A percentile compares a stretch with the other conserved stretches of the same genome.
phyloP scores from a whole-genome alignment of 345 rosid genomes.

The Melaleuca quinquenervia region DNA sequence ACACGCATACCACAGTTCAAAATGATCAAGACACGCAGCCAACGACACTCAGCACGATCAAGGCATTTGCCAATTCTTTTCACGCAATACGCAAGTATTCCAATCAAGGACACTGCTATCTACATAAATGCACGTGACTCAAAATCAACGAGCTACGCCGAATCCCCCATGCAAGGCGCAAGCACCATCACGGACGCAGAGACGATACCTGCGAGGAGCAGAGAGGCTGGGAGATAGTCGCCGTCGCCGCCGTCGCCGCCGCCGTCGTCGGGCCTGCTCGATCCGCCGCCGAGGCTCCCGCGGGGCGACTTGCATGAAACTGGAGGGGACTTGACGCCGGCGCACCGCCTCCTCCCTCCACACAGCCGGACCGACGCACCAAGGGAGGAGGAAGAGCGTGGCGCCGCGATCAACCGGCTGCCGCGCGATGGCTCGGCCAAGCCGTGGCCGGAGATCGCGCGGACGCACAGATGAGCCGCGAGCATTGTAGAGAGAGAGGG shows the following conservation, averaged over 20 bases:
- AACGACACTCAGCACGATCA: neutral
- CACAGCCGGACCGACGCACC: neutral
- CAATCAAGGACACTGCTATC: neutral
- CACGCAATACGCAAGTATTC: neutral
- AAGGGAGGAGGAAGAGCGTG: neutral
- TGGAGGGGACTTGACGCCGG: neutral
- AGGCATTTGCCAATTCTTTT: neutral
- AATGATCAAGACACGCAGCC: neutral
- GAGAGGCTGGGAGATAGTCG: conserved; percentile 63
- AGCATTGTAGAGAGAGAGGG: conserved; percentile 20
- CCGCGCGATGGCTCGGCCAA: conserved; percentile 7
- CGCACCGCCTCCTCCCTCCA: neutral
- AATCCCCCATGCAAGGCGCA: neutral
- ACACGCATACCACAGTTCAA: neutral
- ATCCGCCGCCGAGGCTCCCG: conserved; percentile 38
- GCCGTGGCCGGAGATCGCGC: conserved; percentile 8
- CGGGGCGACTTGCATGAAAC: conserved; percentile 32
- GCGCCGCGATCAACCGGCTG: neutral
- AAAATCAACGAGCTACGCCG: neutral
- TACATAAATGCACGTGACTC: neutral
- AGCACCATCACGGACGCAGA: neutral
- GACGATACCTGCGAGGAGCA: conserved; percentile 61
- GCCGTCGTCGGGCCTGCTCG: conserved; percentile 7
- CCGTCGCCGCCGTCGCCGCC: conserved; percentile 6
- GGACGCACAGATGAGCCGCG: conserved; percentile 18